Base-by-base conservation (phyloP, 2,329 filamentous ascomycete species). In the Xylariaceae sp. region DNA sequence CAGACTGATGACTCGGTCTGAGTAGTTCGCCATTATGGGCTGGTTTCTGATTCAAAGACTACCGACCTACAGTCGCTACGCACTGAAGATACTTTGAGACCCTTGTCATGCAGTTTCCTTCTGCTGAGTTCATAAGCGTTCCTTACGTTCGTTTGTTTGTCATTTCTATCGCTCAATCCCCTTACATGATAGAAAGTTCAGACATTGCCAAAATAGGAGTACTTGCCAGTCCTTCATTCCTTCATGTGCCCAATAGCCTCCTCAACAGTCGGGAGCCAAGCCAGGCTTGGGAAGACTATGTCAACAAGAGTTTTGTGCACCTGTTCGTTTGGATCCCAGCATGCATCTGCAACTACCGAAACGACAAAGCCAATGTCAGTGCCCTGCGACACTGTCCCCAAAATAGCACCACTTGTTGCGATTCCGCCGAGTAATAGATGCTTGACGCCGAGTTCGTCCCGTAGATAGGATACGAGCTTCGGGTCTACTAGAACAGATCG, bases 181-280 rank as follows among this genome's bases (percentile, higher is more conserved):
- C 22, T 28, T 28, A 7, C 22, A 28, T 28, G 22, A 5, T 28
- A 28, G 22, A 28, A 28, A 5, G 22, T 7, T 28, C 22, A 28
- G 22, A 28, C 22, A 28, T 28, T 28, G 22, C 22, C 22, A 28
- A 28, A 7, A 5, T 28, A 28, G 22, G 4, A 28, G 22, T 7
- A 28, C 22, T 5, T 28, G 7, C 22, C 4, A 28, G 22, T 28
- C 22, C 22, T 28, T 28, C 22, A 28, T 11, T 6, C 28, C 39
- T 31, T 31, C 17, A 51, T 45, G 31, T 50, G 49, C 4, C 46
- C 47, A 2, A 53, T 77, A 61, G 70, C 72, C 42, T 67, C 77
- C 45, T 78, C 47, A 39, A 33, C 36, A 17, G 51, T 42, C n/a
- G 47, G 39, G 9, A 53, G 36, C 42, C 42, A 53, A 19, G 47